A percentile compares a stretch with the other conserved stretches of the same genome.
phyloP scores from a whole-genome alignment of 768 basidiomycete genomes.

The Neoboletus brunneissimus region DNA sequence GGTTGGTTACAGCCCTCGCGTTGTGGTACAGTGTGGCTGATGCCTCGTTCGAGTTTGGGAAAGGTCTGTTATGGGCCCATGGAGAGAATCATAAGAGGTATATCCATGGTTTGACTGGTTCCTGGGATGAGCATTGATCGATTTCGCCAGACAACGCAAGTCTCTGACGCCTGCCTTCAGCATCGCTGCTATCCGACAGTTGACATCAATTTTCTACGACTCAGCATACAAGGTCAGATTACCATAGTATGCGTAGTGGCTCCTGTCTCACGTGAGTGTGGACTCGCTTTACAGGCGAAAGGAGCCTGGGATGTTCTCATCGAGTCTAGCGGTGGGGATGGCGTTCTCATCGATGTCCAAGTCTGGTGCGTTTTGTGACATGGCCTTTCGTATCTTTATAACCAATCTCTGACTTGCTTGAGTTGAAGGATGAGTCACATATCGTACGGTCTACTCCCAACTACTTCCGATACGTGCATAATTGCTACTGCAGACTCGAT shows the following conservation, averaged over 20 bases:
- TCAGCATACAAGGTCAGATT: slow-evolving; percentile 25
- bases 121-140: neutral
- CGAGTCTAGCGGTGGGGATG: slow-evolving; percentile 11
- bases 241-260: no score
- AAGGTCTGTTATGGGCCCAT: slow-evolving; percentile 31
- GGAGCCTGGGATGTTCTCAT: slow-evolving; percentile 29
- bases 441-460: neutral
- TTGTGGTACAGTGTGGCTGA: neutral
- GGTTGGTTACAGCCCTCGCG: no score
- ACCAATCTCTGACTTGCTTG: neutral
- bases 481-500: neutral
- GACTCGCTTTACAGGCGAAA: neutral
- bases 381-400: no score
- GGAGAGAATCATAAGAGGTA: slow-evolving; percentile 49
- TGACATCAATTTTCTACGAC: slow-evolving; percentile 40
- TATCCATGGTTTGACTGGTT: neutral
- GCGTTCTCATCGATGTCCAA: slow-evolving; percentile 36
- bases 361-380: slow-evolving; percentile 22
- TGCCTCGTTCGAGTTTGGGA: slow-evolving; percentile 17
- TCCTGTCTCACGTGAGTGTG: neutral
- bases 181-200: slow-evolving; percentile 35
- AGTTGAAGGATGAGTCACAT: neutral
- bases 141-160: slow-evolving; percentile 32
- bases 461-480: neutral
- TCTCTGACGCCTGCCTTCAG: slow-evolving; percentile 40